Base-by-base conservation (phyloP, 495 filamentous ascomycete genomes). In the Acidiella bohemica region DNA sequence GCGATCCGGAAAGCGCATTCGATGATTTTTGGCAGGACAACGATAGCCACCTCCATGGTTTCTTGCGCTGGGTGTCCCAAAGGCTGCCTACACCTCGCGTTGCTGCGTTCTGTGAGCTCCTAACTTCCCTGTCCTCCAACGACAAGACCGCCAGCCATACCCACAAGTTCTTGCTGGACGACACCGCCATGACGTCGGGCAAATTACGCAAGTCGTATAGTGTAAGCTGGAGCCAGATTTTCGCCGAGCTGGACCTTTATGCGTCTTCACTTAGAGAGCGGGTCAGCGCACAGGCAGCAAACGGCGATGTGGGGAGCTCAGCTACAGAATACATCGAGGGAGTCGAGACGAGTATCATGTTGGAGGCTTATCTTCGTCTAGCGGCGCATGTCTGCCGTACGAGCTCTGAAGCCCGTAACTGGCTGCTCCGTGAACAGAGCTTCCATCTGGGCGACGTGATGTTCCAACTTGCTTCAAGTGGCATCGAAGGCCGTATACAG, bases 81-180 rank as follows among this genome's bases (percentile, higher is more conserved):
- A 71, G 87, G 47, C 84, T 88, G 47, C 90, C 90, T 6, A 93
- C 92, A 5, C 90, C 90, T 13, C 74, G 92, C 22, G 85, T 85
- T 38, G 86, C 84, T 52, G 86, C 87, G 12, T 96, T 95, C 51
- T 95, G 87, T 58, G 93, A 95, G 58, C 80, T 96, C 76, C 67
- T 99, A 8, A 78, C 82, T 51, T 75, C 85, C 1, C 72, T 99
- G 35, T 82, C 92, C 0, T 70, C 76, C 25, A 82, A 82, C 24
- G 74, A 82, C 38, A 72, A 81, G 36, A 83, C 80, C 49, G 87
- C 86, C 9, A 73, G 74, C 26, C 65, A 79, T 16, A 84, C 85
- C 1, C 87, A 99, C 56, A 69, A 71, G 32, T 99, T 99, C 50
- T 68, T 99, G 22, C 68, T 83, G 9, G 90, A 95, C 45, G 90